Evolutionary conservation across 352 stramenopile genomes (phyloP).

Genomic region (Phytophthora macrochlamydospora): DNA sequence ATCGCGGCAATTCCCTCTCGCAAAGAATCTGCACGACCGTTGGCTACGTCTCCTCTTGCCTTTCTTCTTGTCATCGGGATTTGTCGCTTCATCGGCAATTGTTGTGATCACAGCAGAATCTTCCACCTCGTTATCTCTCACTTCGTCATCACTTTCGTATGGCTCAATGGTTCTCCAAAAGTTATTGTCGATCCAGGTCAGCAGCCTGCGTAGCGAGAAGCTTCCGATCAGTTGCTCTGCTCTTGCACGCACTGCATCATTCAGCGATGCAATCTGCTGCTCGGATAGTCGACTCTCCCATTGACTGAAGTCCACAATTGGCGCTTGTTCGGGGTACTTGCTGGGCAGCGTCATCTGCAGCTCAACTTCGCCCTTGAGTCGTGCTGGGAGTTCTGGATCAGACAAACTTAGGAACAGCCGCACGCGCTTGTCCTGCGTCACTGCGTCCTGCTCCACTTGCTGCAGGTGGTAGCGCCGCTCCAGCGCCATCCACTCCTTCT

Average conservation of each 20-base stretch:
- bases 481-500: conserved; percentile 71
- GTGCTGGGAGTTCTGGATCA: conserved; percentile 61
- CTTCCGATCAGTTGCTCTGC: conserved; percentile 50
- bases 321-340: conserved; percentile 53
- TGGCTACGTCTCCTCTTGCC: conserved; percentile 22
- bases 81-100: conserved; percentile 1
- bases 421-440: conserved; percentile 18
- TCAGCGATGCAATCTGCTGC: conserved; percentile 42
- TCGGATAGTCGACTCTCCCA: conserved; percentile 53
- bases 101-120: background rate
- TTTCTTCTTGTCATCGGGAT: conserved; percentile 20
- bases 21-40: conserved; percentile 55
- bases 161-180: conserved; percentile 47
- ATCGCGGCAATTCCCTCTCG: conserved; percentile 59
- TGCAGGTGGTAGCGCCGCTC: conserved; percentile 69
- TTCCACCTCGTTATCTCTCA: background rate
- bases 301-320: conserved; percentile 54
- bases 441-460: conserved; percentile 18
- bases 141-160: conserved; percentile 19
- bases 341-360: conserved; percentile 54
- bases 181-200: conserved; percentile 89
- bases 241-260: conserved; percentile 37
- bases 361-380: conserved; percentile 63
- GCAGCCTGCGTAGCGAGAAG: conserved; percentile 65
- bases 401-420: conserved; percentile 65